Conservation (phyloP, 2,329 filamentous ascomycete species). For the Fusarium metavorans region DNA sequence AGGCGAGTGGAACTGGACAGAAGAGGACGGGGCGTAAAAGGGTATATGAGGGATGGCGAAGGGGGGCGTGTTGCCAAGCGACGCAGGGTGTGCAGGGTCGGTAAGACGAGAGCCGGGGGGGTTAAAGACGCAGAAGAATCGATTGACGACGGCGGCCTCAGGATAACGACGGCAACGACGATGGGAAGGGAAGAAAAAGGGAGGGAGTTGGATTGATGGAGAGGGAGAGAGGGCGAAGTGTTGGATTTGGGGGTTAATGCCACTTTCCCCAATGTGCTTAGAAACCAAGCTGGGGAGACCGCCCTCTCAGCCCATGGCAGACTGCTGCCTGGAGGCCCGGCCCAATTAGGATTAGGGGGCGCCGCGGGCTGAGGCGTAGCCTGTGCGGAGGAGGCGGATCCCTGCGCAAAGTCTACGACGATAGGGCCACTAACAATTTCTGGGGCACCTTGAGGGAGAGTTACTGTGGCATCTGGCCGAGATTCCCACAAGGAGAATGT, state of each 20-base stretch:
- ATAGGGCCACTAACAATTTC: conserved; percentile 35
- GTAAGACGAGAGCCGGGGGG: conserved; percentile 7
- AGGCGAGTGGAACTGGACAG: conserved; percentile 43
- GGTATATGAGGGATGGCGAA: conserved; percentile 43
- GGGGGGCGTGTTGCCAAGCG: conserved; percentile 13
- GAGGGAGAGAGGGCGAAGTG: conserved; percentile 23
- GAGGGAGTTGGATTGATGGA: conserved; percentile 23
- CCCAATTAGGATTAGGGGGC: conserved; percentile 37
- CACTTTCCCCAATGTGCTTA: conserved; percentile 38
- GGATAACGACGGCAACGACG: conserved; percentile 23
- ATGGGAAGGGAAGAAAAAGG: conserved; percentile 24
- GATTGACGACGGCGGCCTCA: conserved; percentile 38
- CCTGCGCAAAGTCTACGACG: conserved; percentile 27
- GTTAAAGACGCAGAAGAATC: conserved; percentile 7
- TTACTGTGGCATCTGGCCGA: not conserved
- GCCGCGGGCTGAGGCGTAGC: conserved; percentile 45
- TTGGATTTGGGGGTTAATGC: conserved; percentile 37
- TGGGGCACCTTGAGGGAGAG: not conserved
- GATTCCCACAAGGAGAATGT: not conserved
- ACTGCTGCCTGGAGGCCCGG: conserved; percentile 49
- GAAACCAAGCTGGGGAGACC: conserved; percentile 38
- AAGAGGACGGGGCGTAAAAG: conserved; percentile 42
- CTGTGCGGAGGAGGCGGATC: conserved; percentile 40
- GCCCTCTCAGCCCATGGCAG: conserved; percentile 44
- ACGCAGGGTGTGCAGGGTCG: conserved; percentile 25